Base-by-base conservation (phyloP, 2,329 filamentous ascomycete genomes). In the Colletotrichum incanum region DNA sequence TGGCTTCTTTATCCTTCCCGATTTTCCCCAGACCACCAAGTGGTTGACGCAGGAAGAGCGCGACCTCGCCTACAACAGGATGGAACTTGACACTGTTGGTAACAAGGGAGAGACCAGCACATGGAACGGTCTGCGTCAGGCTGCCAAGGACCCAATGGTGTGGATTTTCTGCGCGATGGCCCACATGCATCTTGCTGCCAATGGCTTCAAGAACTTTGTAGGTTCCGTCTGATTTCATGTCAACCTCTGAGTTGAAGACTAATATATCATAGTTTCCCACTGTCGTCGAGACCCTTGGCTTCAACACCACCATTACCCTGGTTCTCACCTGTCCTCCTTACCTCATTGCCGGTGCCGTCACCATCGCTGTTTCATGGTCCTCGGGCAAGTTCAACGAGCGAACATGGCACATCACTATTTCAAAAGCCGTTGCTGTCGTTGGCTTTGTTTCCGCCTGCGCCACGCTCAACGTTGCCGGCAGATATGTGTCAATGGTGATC, bases 101-200 rank as follows among this genome's bases (percentile, higher is more conserved):
- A 76, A 78, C 71, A 70, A 70, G 64, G 75, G 75, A 18, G 72
- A 77, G 55, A 76, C 75, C 18, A 75, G 74, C 37, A 75, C 73
- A 6, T 72, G 65, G 73, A 65, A 75, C 3, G 78, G 78, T 26
- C 73, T 80, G 23, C 73, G 82, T 74, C 78, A 82, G 54, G 84
- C 84, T 9, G 76, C 79, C n/a, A 77, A 77, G 20, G 85, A 86
- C 65, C 81, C 81, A 11, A 80, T 83, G 63, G 78, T 86, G 8
- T 87, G 85, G 81, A 76, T 88, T 9, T 84, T 87, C 65, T 82
- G 82, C 20, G 77, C 85, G 60, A 87, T 87, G 85, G 84, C 85
- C 64, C 86, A 87, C 74, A 83, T 86, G 79, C 85, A 87, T 76
- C 77, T 87, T 49, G 83, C 84, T 4, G 85, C 85, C 23, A 84